Base-by-base conservation (phyloP, 2,329 filamentous ascomycete species). In the Dichotomopilus funicola region DNA sequence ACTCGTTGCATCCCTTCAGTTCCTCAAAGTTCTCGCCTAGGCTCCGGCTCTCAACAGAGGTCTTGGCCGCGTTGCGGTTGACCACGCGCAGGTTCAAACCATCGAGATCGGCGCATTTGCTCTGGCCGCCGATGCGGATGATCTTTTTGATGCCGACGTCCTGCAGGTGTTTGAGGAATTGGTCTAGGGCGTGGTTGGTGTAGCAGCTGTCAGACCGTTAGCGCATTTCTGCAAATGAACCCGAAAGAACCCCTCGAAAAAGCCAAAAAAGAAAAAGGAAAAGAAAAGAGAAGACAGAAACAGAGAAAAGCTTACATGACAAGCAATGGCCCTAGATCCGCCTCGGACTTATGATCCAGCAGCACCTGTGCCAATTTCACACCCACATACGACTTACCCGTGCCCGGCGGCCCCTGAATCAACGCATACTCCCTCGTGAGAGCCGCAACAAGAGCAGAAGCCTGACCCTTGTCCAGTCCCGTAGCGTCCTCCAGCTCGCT, bases 371-470 rank as follows among this genome's bases (percentile, higher is more conserved):
- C 77, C n/a, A 88, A 65, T 44, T 78, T 73, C 1, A 82, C 74
- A 2, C 84, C 85, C 0, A 78, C 74, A 59, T 78, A 87, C 4
- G 75, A 79, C 64, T 89, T 89, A 0, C 86, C 86, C 0, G 86
- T 89, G 0, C 86, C 86, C 0, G 86, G 86, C 0, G 86, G 86
- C 0, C 86, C 86, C 69, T 89, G 85, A 9, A 88, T 85, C 4
- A 88, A 71, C 1, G 81, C 78, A 7, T 87, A 66, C 37, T 75
- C 74, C 1, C 75, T 73, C 0, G 71, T 73, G 0, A 88, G 67
- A 2, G 80, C 75, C 13, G 75, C 69, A 0, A 85, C 59, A 0
- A 87, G 66, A 1, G 82, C 81, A 4, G 61, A 56, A 4, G 77
- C 75, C 57, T 82, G 78, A 0, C 73, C 75, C 1, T 62, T 54